phyloP scores from a whole-genome alignment of 2,329 filamentous ascomycete genomes.

The Cercospora citrullina region DNA sequence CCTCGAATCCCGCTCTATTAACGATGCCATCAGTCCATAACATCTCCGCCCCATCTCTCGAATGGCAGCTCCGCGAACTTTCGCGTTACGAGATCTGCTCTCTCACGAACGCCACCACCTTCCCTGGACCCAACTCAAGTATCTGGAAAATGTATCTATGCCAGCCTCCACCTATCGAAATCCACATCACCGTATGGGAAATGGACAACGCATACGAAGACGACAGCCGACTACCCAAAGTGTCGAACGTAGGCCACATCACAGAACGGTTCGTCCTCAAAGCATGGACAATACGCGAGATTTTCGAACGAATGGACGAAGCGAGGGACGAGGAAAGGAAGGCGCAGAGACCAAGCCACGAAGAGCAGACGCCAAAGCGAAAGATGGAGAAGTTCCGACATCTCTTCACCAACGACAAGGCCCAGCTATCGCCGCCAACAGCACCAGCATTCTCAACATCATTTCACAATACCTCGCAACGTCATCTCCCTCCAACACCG shows the following conservation, averaged over 20 bases:
- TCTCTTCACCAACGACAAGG: not conserved
- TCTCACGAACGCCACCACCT: not conserved
- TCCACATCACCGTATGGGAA: conserved; percentile 12
- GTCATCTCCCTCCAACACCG: not conserved
- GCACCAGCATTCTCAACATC: not conserved
- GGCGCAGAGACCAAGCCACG: not conserved
- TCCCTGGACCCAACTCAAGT: not conserved
- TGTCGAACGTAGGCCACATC: not conserved
- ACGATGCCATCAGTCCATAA: not conserved
- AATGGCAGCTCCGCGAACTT: conserved; percentile 17
- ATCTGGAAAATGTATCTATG: conserved; percentile 17
- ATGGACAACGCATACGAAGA: not conserved
- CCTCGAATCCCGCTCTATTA: not conserved
- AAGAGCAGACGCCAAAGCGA: not conserved
- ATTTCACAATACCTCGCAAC: not conserved
- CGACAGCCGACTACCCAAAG: not conserved
- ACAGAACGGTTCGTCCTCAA: conserved; percentile 2
- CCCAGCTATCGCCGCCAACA: not conserved
- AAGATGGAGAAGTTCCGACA: not conserved
- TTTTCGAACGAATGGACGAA: conserved; percentile 16
- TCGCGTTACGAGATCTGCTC: conserved; percentile 2
- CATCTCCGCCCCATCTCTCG: not conserved
- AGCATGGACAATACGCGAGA: conserved; percentile 12
- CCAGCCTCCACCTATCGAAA: conserved; percentile 10
- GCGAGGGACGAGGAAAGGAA: not conserved